A percentile compares a stretch with the other conserved stretches of the same genome.
Conservation (phyloP, 208 protist species). For the Trypanosoma theileri region DNA sequence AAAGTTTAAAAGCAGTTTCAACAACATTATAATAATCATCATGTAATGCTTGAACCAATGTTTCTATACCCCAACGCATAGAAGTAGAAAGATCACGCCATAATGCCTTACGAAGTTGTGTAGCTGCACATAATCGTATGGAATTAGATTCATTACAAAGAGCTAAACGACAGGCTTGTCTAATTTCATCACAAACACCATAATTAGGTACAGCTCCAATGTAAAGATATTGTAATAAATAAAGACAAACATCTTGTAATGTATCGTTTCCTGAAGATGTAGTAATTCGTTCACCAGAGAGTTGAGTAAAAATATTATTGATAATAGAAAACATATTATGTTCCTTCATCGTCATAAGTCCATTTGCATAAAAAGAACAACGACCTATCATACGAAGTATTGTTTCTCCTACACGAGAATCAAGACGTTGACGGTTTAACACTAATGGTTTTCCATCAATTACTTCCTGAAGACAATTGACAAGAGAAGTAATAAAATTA, state of each 20-base stretch:
- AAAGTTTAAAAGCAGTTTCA: slow-evolving; percentile 75
- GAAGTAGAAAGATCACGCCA: slow-evolving; percentile 86
- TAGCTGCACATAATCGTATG: slow-evolving; percentile 78
- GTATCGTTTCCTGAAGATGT: slow-evolving; percentile 42
- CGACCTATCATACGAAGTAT: slow-evolving; percentile 78
- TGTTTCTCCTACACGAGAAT: slow-evolving; percentile 61
- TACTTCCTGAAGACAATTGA: slow-evolving; percentile 70
- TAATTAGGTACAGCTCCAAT: slow-evolving; percentile 87
- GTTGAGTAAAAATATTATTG: slow-evolving; percentile 67
- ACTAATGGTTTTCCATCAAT: slow-evolving; percentile 46
- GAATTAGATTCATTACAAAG: slow-evolving; percentile 58
- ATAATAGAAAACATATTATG: slow-evolving; percentile 64
- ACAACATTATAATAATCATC: slow-evolving; percentile 80
- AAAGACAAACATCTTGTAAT: slow-evolving; percentile 74
- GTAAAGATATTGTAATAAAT: slow-evolving; percentile 73
- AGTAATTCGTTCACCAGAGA: slow-evolving; percentile 54
- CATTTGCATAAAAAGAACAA: slow-evolving; percentile 74
- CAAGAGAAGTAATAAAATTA: slow-evolving; percentile 52
- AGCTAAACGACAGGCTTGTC: slow-evolving; percentile 63
- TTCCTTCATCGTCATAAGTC: slow-evolving; percentile 78
- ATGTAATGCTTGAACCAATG: slow-evolving; percentile 70
- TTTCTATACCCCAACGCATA: slow-evolving; percentile 88
- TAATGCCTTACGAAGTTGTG: slow-evolving; percentile 71
- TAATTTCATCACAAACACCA: slow-evolving; percentile 88
- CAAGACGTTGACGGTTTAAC: slow-evolving; percentile 51